Conservation (phyloP, 169 alveolate species). For the Eimeria acervulina region DNA sequence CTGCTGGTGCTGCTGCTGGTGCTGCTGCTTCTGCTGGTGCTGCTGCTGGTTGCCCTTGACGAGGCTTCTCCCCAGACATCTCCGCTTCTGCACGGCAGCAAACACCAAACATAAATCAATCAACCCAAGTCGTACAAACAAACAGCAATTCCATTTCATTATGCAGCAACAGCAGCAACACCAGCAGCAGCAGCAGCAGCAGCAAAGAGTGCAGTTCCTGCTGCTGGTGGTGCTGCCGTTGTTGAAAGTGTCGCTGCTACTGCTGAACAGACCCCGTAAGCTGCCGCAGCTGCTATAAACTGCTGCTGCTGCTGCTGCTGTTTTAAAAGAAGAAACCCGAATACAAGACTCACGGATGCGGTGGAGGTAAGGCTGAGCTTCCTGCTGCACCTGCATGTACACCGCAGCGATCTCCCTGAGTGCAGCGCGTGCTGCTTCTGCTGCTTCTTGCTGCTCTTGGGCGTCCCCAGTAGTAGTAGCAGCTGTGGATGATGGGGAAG, state of each 20-base stretch:
- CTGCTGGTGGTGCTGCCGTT: neutral
- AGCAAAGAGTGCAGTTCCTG: neutral
- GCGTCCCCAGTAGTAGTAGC: neutral
- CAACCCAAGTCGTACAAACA: no score
- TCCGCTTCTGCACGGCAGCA: neutral
- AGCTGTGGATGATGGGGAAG: neutral
- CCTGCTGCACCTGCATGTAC: slow-evolving; percentile 75
- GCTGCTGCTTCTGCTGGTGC: neutral
- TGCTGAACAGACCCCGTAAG: no score
- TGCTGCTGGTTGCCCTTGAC: neutral
- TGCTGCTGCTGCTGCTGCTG: slow-evolving; percentile 50
- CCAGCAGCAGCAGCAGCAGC: slow-evolving; percentile 19
- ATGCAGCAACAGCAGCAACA: slow-evolving; percentile 4
- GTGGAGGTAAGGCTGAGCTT: slow-evolving; percentile 44
- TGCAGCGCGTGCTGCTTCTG: slow-evolving; percentile 41
- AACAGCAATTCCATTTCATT: neutral
- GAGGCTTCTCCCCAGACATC: neutral
- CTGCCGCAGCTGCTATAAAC: slow-evolving; percentile 59
- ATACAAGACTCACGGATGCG: slow-evolving; percentile 28
- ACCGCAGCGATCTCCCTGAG: slow-evolving; percentile 66
- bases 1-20: neutral
- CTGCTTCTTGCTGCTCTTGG: slow-evolving; percentile 25
- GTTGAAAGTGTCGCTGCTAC: neutral
- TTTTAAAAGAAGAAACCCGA: neutral
- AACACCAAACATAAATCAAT: neutral